These are phyloP conservation scores for Fusarium robinianum DNA, from an alignment of 2,329 filamentous ascomycete species.

Conservation along the genomic window DNA sequence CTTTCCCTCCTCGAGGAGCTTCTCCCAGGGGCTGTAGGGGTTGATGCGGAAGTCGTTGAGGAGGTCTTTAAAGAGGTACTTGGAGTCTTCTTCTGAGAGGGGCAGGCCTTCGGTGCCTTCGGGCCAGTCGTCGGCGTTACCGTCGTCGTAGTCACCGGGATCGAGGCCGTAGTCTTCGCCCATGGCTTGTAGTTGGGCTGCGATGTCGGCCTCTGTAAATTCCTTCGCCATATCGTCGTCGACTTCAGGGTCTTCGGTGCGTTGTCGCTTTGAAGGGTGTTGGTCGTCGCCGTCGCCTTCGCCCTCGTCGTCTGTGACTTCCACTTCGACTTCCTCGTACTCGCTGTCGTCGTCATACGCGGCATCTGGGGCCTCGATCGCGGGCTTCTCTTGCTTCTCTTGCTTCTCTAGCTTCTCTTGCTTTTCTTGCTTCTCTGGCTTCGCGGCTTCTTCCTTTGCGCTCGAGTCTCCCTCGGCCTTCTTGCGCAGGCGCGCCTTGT, in stretches of 20 bases:
- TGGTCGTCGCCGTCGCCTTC: conserved; percentile 43
- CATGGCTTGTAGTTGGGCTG: conserved; percentile 88
- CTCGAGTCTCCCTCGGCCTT: conserved; percentile 48
- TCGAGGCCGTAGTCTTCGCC: conserved; percentile 81
- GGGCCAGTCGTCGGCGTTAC: conserved; percentile 63
- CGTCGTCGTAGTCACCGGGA: conserved; percentile 75
- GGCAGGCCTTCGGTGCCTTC: conserved; percentile 73
- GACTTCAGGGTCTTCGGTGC: conserved; percentile 61
- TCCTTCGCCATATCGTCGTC: conserved; percentile 65
- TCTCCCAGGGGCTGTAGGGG: conserved; percentile 92
- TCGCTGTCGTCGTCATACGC: conserved; percentile 60
- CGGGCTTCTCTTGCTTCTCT: conserved; percentile 5
- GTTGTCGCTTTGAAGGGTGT: conserved; percentile 65
- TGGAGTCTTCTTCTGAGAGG: conserved; percentile 75
- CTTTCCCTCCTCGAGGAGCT: conserved; percentile 77
- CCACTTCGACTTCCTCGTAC: conserved; percentile 73
- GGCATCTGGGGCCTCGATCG: background rate
- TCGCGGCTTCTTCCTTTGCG: conserved; percentile 4
- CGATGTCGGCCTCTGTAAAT: conserved; percentile 93
- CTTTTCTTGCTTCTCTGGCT: too few relatives aligned
- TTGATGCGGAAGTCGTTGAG: conserved; percentile 81
- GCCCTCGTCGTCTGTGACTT: conserved; percentile 52
- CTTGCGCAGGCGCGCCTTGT: conserved; percentile 70
- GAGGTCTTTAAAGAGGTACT: conserved; percentile 80
- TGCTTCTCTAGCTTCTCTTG: conserved; percentile 37